Conservation (phyloP, 2,329 filamentous ascomycete genomes). For the Fonsecaea multimorphosa region DNA sequence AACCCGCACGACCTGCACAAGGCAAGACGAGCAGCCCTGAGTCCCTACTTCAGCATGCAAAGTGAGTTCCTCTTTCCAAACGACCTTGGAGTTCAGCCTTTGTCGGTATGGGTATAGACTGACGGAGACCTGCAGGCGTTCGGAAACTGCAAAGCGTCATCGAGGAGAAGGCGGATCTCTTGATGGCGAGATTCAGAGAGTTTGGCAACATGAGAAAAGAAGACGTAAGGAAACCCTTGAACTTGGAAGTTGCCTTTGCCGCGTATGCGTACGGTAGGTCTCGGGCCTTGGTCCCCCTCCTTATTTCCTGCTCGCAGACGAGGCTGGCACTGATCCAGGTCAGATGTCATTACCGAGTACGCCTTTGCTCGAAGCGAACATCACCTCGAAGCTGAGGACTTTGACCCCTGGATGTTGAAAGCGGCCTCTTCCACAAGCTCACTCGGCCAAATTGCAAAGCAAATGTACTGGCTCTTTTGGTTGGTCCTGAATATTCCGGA, state of each 20-base stretch:
- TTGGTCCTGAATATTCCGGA: slow-evolving; percentile 21
- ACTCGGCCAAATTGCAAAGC: slow-evolving; percentile 19
- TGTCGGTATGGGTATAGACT: neutral
- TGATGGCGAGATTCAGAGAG: slow-evolving; percentile 30
- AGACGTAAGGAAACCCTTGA: slow-evolving; percentile 9
- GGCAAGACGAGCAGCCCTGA: slow-evolving; percentile 33
- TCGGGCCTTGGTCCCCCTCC: neutral
- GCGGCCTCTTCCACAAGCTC: slow-evolving; percentile 16
- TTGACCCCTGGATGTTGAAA: slow-evolving; percentile 11
- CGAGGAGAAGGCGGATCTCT: slow-evolving; percentile 37
- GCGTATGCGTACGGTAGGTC: slow-evolving; percentile 41
- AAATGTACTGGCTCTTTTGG: slow-evolving; percentile 25
- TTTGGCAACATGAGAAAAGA: slow-evolving; percentile 9
- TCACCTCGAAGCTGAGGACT: slow-evolving; percentile 34
- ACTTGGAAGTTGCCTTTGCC: slow-evolving; percentile 42
- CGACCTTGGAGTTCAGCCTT: neutral
- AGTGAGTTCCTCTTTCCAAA: neutral
- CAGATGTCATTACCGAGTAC: slow-evolving; percentile 35
- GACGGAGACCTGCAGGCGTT: neutral
- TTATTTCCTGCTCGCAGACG: neutral
- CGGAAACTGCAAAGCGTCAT: slow-evolving; percentile 27
- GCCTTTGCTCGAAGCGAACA: slow-evolving; percentile 27
- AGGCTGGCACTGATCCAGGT: neutral
- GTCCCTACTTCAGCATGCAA: slow-evolving; percentile 39
- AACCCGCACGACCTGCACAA: slow-evolving; percentile 39